Percentiles rank a stretch among this genome's conserved stretches.
Evolutionary conservation across 1,139 yeast genomes (phyloP).

Genomic region (Kodamaea sp.): DNA sequence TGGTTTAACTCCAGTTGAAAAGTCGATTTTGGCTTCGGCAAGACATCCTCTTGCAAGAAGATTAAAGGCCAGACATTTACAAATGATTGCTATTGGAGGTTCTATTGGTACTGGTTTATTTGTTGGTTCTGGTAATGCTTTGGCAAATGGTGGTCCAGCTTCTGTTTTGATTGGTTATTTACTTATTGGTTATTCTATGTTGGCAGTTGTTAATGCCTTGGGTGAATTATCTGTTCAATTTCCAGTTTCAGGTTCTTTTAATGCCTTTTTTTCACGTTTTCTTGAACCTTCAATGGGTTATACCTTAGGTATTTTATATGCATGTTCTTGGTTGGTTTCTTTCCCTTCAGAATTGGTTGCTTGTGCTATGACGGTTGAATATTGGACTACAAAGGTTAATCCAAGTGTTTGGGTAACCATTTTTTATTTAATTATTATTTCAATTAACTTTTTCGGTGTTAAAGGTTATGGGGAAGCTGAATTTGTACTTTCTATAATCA

Average conservation of each 20-base stretch:
- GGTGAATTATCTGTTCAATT: conserved; percentile 30
- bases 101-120: conserved; percentile 43
- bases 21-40: conserved; percentile 30
- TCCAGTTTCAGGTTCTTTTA: conserved; percentile 30
- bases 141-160: conserved; percentile 67
- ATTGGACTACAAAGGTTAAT: conserved; percentile 22
- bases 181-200: conserved; percentile 24
- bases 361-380: conserved; percentile 28
- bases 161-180: conserved; percentile 22
- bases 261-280: conserved; percentile 27
- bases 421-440: conserved; percentile 37
- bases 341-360: conserved; percentile 34
- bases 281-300: conserved; percentile 32
- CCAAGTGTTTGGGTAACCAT: conserved; percentile 45
- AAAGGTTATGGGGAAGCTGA: conserved; percentile 51
- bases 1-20: conserved; percentile 29
- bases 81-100: conserved; percentile 29
- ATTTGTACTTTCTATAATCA: conserved; percentile 36
- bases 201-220: conserved; percentile 25
- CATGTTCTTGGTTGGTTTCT: conserved; percentile 31
- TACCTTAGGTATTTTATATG: conserved; percentile 34
- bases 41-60: conserved; percentile 25
- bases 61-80: conserved; percentile 27
- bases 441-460: conserved; percentile 44
- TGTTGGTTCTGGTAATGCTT: conserved; percentile 69